Conservation (phyloP, 1,139 yeast genomes). For the Groenewaldozyma sp. region DNA sequence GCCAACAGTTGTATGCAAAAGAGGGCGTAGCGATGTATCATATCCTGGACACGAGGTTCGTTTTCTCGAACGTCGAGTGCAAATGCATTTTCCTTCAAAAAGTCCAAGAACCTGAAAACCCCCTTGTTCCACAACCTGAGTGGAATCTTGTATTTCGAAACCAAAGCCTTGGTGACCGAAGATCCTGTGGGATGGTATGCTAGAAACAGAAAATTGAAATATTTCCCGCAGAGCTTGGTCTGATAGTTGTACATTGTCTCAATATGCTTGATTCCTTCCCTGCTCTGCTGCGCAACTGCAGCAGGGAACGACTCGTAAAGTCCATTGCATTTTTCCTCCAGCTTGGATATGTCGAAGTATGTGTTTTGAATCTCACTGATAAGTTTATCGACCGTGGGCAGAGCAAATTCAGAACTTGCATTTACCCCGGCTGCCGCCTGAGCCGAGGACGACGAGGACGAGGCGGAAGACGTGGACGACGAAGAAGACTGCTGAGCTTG, state of each 20-base stretch:
- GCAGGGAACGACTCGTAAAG: conserved; percentile 12
- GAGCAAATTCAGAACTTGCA: conserved; percentile 6
- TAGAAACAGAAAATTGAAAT: conserved; percentile 24
- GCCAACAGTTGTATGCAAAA: conserved; percentile 23
- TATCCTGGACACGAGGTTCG: conserved; percentile 20
- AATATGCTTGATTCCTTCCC: not conserved
- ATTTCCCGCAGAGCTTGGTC: conserved; percentile 20
- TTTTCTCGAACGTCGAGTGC: conserved; percentile 17
- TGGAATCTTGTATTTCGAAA: conserved; percentile 25
- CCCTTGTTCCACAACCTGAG: conserved; percentile 28
- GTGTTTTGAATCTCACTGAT: conserved; percentile 18
- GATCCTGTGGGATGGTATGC: conserved; percentile 24
- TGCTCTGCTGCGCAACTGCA: not conserved
- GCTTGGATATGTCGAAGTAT: conserved; percentile 19
- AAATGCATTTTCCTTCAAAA: conserved; percentile 20
- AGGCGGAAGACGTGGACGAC: too few relatives aligned
- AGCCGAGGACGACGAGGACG: conserved; percentile 5
- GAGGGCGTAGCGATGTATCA: conserved; percentile 21
- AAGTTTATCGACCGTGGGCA: conserved; percentile 15
- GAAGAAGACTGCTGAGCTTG: not conserved
- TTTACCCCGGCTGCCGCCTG: conserved; percentile 7
- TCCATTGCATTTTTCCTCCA: conserved; percentile 18
- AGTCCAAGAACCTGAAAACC: conserved; percentile 24
- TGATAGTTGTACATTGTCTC: conserved; percentile 15
- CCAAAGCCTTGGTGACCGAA: conserved; percentile 18